A percentile compares a stretch with the other conserved stretches of the same genome.
Evolutionary conservation across 2,329 filamentous ascomycete species (phyloP).

Genomic region (Onygena corvina): DNA sequence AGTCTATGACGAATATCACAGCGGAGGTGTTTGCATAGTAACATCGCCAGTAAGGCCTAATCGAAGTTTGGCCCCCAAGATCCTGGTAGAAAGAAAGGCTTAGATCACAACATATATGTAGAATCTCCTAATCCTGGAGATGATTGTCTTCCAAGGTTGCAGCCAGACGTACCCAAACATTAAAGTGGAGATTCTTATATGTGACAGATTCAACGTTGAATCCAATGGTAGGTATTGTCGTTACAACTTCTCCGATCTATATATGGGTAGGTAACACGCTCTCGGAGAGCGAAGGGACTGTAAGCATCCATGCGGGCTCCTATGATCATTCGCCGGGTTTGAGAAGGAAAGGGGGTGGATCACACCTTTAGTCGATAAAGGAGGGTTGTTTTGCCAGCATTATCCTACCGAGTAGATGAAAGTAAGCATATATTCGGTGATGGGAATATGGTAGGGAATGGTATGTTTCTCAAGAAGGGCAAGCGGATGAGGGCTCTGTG

Average conservation of each 20-base stretch:
- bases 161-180: constrained; percentile 70
- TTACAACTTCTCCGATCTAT: constrained; percentile 95
- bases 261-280: background rate
- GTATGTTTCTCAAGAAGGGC: background rate
- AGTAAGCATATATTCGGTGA: constrained; percentile 11
- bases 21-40: constrained; percentile 98
- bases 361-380: constrained; percentile 86
- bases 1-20: constrained; percentile 97
- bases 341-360: background rate
- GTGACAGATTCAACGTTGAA: constrained; percentile 99
- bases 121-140: too few relatives aligned
- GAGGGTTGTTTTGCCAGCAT: constrained; percentile 94
- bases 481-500: constrained; percentile 13
- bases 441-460: background rate
- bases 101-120: too few relatives aligned
- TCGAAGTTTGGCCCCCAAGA: constrained; percentile 94
- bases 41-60: constrained; percentile 96
- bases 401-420: constrained; percentile 53
- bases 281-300: background rate
- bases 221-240: constrained; percentile 96
- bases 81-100: constrained; percentile 44
- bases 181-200: constrained; percentile 97
- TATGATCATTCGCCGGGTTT: background rate
- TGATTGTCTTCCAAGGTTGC: background rate
- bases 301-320: background rate